phyloP scores from a whole-genome alignment of 805 yeast species.

The Yarrowia sp. region DNA sequence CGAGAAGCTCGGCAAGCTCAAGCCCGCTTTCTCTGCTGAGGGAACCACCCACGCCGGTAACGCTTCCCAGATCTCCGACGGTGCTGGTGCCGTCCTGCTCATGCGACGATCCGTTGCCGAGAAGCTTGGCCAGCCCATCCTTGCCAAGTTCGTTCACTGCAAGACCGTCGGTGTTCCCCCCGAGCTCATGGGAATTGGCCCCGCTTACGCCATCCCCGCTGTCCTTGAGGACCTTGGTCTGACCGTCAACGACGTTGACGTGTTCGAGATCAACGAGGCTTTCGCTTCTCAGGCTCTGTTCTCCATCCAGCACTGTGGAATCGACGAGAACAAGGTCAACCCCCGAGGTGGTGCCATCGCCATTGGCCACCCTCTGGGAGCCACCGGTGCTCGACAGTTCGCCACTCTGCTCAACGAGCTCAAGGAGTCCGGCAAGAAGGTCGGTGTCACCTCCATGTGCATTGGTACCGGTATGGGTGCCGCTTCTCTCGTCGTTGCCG shows the following conservation, averaged over 20 bases:
- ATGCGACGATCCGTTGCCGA: slow-evolving; percentile 88
- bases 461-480: slow-evolving; percentile 99
- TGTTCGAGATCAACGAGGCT: slow-evolving; percentile 94
- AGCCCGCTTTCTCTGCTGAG: slow-evolving; percentile 83
- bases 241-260: slow-evolving; percentile 66
- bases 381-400: slow-evolving; percentile 91
- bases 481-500: slow-evolving; percentile 83
- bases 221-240: slow-evolving; percentile 70
- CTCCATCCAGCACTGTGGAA: slow-evolving; percentile 68
- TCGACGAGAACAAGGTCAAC: slow-evolving; percentile 76
- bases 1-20: slow-evolving; percentile 71
- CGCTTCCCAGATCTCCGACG: slow-evolving; percentile 95
- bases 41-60: slow-evolving; percentile 96
- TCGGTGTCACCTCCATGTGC: slow-evolving; percentile 96
- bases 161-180: slow-evolving; percentile 94
- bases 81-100: slow-evolving; percentile 88
- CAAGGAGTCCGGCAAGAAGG: slow-evolving; percentile 66
- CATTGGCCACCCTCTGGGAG: slow-evolving; percentile 91
- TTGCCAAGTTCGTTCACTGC: slow-evolving; percentile 82
- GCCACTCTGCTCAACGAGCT: slow-evolving; percentile 87
- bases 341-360: slow-evolving; percentile 98
- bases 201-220: slow-evolving; percentile 92
- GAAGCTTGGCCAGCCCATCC: slow-evolving; percentile 68
- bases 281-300: slow-evolving; percentile 94
- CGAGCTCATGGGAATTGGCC: slow-evolving; percentile 97